Base-by-base conservation (phyloP, 78 protist genomes). In the Creolimax fragrantissima region DNA sequence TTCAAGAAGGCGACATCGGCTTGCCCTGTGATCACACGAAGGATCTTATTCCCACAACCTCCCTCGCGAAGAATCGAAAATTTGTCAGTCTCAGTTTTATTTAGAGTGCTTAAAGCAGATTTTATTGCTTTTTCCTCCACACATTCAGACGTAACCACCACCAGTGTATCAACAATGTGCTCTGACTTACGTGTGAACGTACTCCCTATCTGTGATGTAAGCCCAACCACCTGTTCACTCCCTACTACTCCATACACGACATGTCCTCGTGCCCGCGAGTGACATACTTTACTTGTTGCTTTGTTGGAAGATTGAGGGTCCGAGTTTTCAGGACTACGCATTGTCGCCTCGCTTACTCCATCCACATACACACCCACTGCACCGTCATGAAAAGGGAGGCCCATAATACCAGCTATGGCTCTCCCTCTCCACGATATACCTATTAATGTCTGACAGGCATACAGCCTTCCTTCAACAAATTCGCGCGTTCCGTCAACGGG, bases 401-500 rank as follows among this genome's bases (percentile, higher is more conserved):
- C 74, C 74, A 58, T 24, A 32, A 58, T 24, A 58, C 74, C 74
- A 58, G 39, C 11, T 24, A 58, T 24, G 24, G 74, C 39, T 32
- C 88, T 17, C 24, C 88, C 88, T 11, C 88, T 11, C 88, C 88
- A 84, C 11, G 88, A 84, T 11, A 84, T 84, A 24, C 88, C 88
- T 11, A 84, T 84, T 17, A 84, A 32, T 24, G 88, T 84, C 45
- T 84, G 88, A 41, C 88, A 84, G 2, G 88, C 41, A 84, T 84
- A 41, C 2, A 84, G 24, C 41, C 88, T 17, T 84, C 45, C 85
- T 32, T 84, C 88, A 32, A 84, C 88, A 84, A 84, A 84, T 24
- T 84, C 88, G 47, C 88, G 11, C 24, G 88, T 84, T n/a, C 88
- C 88, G 88, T 84, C 88, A 37, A 84, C 88, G 45, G 88, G 88